These are phyloP conservation scores for Phytophthora brassicae DNA, from an alignment of 352 stramenopile genomes.

Conservation along the genomic window DNA sequence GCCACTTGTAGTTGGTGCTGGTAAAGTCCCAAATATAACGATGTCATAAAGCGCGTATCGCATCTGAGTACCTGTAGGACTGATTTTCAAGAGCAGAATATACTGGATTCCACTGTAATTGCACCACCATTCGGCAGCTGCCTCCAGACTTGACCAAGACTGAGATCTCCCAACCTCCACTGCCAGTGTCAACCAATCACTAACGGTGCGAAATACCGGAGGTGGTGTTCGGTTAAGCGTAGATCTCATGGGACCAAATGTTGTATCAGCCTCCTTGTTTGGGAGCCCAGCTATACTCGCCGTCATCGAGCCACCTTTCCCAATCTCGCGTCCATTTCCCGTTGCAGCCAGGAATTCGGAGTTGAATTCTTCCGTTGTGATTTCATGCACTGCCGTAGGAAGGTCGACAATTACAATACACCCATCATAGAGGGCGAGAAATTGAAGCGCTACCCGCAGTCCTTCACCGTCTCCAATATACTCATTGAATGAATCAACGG, in stretches of 20 bases:
- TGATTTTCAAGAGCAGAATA: neutral
- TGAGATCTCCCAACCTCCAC: neutral
- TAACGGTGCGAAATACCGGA: neutral
- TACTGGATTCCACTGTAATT: neutral
- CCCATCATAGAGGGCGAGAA: conserved; percentile 13
- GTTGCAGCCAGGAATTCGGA: too few species aligned
- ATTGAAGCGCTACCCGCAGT: conserved; percentile 17
- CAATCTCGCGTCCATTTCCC: neutral
- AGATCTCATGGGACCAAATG: neutral
- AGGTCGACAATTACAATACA: conserved; percentile 15
- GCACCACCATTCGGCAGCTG: neutral
- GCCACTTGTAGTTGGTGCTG: too few species aligned
- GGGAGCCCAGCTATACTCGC: neutral
- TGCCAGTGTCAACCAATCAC: neutral
- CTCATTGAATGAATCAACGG: too few species aligned
- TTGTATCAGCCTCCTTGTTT: neutral
- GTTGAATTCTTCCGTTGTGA: too few species aligned
- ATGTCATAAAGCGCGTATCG: neutral
- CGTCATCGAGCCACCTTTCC: neutral
- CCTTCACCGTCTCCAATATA: too few species aligned
- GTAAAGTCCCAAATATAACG: too few species aligned
- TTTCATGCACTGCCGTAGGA: conserved; percentile 12
- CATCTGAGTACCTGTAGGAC: neutral
- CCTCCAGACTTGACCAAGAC: neutral
- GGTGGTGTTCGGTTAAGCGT: neutral